Evolutionary conservation across 805 yeast genomes (phyloP).

Genomic region (Candida awuae): DNA sequence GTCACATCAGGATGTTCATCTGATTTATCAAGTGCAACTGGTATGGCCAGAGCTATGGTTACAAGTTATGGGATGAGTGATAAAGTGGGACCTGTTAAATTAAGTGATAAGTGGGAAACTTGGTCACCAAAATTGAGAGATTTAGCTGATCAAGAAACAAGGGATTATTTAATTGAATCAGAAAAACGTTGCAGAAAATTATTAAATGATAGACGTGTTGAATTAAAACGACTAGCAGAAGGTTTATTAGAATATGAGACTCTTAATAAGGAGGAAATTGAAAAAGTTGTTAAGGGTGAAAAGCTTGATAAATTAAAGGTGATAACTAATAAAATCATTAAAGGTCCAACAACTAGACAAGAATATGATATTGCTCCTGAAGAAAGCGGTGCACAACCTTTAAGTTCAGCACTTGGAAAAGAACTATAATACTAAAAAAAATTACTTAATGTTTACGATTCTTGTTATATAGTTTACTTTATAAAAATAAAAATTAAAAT

Average conservation of each 20-base stretch:
- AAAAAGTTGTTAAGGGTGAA: constrained; percentile 76
- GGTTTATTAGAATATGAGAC: constrained; percentile 95
- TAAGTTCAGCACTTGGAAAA: constrained; percentile 2
- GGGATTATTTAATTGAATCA: constrained; percentile 62
- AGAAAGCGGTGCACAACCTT: constrained; percentile 13
- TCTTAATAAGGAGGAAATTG: constrained; percentile 83
- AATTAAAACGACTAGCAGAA: constrained; percentile 81
- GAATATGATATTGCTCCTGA: constrained; percentile 31
- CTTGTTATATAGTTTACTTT: constrained; percentile 3
- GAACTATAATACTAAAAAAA: not conserved
- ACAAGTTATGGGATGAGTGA: constrained; percentile 96
- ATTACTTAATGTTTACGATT: not conserved
- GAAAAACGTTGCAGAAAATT: constrained; percentile 73
- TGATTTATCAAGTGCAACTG: constrained; percentile 83
- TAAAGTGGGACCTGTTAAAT: constrained; percentile 82
- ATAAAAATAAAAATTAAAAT: not conserved
- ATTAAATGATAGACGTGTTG: constrained; percentile 52
- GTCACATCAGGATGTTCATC: constrained; percentile 95
- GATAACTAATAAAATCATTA: constrained; percentile 68
- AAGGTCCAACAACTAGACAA: constrained; percentile 28
- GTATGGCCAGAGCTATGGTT: constrained; percentile 94
- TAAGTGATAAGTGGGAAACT: constrained; percentile 86
- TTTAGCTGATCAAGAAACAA: constrained; percentile 87
- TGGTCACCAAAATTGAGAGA: constrained; percentile 90
- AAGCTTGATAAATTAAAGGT: constrained; percentile 58